These are phyloP conservation scores for Daldinia eschscholtzii DNA, from an alignment of 2,329 filamentous ascomycete genomes.

Conservation along the genomic window DNA sequence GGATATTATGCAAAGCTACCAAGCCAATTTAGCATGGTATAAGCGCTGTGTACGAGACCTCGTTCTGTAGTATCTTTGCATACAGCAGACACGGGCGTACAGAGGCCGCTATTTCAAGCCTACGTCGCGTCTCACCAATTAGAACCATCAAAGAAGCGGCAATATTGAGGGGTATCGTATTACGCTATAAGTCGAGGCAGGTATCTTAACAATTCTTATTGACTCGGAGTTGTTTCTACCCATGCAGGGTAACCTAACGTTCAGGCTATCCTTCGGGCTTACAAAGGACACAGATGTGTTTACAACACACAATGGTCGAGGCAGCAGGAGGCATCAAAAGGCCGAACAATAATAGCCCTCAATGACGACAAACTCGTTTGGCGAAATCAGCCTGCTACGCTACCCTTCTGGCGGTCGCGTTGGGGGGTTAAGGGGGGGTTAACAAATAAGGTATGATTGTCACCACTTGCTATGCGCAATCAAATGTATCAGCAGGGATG, in stretches of 20 bases:
- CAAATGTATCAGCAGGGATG: slow-evolving; percentile 43
- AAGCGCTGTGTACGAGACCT: slow-evolving; percentile 10
- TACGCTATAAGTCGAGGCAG: slow-evolving; percentile 23
- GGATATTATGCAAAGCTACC: slow-evolving; percentile 4
- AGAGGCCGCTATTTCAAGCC: slow-evolving; percentile 21
- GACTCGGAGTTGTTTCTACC: slow-evolving; percentile 19
- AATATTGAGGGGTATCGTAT: slow-evolving; percentile 25
- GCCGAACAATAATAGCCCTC: slow-evolving; percentile 15
- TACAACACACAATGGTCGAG: slow-evolving; percentile 25
- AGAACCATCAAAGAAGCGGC: slow-evolving; percentile 11
- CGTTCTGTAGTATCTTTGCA: slow-evolving; percentile 7
- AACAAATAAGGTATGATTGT: slow-evolving; percentile 31
- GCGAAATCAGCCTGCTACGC: slow-evolving; percentile 23
- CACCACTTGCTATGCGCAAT: slow-evolving; percentile 35
- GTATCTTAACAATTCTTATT: slow-evolving; percentile 15
- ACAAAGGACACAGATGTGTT: slow-evolving; percentile 14
- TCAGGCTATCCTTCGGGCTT: slow-evolving; percentile 37
- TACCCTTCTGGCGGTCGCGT: slow-evolving; percentile 3
- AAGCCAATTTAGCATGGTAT: slow-evolving; percentile 5
- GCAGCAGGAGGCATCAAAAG: slow-evolving; percentile 14
- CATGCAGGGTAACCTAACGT: slow-evolving; percentile 37
- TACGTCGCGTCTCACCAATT: slow-evolving; percentile 20
- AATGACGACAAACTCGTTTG: slow-evolving; percentile 27
- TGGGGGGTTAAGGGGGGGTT: background rate
- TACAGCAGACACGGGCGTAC: slow-evolving; percentile 15